Percentiles rank a stretch among this genome's conserved stretches.
Conservation (phyloP, 2,329 filamentous ascomycete genomes). For the Exophiala aquamarina region DNA sequence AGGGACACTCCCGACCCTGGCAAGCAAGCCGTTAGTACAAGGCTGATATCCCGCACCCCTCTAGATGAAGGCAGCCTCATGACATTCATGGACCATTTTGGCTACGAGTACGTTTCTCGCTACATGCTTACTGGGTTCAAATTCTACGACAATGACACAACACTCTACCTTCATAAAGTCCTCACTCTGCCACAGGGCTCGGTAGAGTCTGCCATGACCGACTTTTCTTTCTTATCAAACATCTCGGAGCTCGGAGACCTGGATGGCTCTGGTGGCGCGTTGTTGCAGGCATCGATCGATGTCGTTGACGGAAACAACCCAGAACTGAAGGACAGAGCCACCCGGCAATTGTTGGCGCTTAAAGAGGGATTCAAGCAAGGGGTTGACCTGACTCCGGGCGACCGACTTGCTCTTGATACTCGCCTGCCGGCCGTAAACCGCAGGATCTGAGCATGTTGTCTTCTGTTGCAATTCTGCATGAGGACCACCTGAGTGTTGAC, state of each 20-base stretch:
- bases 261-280: slow-evolving; percentile 58
- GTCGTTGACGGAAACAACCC: slow-evolving; percentile 54
- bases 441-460: slow-evolving; percentile 14
- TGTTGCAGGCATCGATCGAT: slow-evolving; percentile 59
- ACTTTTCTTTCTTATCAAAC: slow-evolving; percentile 30
- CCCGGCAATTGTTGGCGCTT: slow-evolving; percentile 55
- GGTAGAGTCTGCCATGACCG: slow-evolving; percentile 29
- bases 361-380: slow-evolving; percentile 56
- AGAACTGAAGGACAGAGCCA: slow-evolving; percentile 54
- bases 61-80: slow-evolving; percentile 52
- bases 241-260: slow-evolving; percentile 49
- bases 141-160: slow-evolving; percentile 58
- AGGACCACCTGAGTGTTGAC: too few species aligned
- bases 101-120: slow-evolving; percentile 57
- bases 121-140: slow-evolving; percentile 58
- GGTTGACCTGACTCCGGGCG: slow-evolving; percentile 57
- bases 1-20: slow-evolving; percentile 52
- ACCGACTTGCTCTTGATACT: slow-evolving; percentile 61
- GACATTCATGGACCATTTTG: slow-evolving; percentile 51
- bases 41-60: slow-evolving; percentile 50
- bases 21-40: slow-evolving; percentile 53
- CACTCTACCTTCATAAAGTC: slow-evolving; percentile 57
- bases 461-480: too few species aligned
- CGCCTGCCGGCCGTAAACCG: slow-evolving; percentile 44
- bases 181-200: slow-evolving; percentile 45